Evolutionary conservation across 164 flowering plant genomes (phyloP).

Genomic region (Magnolia officinalis): DNA sequence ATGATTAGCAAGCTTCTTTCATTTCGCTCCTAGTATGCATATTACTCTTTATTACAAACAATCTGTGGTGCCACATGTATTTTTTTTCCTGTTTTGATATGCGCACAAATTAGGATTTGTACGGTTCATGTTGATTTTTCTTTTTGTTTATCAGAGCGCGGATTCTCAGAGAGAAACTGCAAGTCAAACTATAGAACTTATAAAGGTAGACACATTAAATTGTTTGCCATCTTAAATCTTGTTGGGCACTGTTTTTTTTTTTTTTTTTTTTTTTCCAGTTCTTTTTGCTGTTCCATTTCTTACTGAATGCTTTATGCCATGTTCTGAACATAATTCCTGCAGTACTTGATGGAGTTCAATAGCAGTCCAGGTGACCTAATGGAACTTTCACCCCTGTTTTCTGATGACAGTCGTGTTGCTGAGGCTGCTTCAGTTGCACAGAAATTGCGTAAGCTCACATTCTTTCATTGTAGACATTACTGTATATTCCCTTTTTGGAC

Average conservation of each 20-base stretch:
- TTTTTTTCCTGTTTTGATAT: too few relatives aligned
- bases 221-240: conserved; percentile 1
- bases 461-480: not conserved
- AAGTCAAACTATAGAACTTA: conserved; percentile 95
- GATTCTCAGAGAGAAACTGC: conserved; percentile 98
- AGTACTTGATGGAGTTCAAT: conserved; percentile 98
- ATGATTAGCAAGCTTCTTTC: too few relatives aligned
- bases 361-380: conserved; percentile 96
- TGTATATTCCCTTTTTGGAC: not conserved
- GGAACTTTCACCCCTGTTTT: conserved; percentile 95
- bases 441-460: conserved; percentile 69
- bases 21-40: not conserved
- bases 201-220: conserved; percentile 57
- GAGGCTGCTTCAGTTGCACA: conserved; percentile 98
- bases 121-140: conserved; percentile 4
- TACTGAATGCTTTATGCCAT: conserved; percentile 7
- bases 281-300: not conserved
- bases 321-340: conserved; percentile 21
- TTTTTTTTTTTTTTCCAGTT: not conserved
- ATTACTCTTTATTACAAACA: too few relatives aligned
- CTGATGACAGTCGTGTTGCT: conserved; percentile 99
- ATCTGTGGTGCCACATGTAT: too few relatives aligned
- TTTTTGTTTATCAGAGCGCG: conserved; percentile 85
- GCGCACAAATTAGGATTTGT: not conserved
- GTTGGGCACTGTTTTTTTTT: not conserved